phyloP scores from a whole-genome alignment of 257 asterid species.

The Vinca minor region DNA sequence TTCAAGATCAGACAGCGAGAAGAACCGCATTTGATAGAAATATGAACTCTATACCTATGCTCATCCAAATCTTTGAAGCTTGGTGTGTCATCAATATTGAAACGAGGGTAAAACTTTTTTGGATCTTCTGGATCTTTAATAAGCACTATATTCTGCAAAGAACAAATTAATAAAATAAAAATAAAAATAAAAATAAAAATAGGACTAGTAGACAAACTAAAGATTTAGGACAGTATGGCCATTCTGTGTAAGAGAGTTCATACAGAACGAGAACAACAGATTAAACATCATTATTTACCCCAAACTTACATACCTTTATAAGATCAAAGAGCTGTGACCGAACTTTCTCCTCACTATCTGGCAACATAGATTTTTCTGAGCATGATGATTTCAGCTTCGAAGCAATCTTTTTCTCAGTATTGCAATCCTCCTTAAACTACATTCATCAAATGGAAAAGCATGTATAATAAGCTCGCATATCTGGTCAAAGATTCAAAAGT shows the following conservation, averaged over 20 bases:
- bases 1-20: too few species aligned
- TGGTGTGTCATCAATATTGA: slow-evolving; percentile 84
- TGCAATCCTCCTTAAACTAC: slow-evolving; percentile 89
- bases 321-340: slow-evolving; percentile 71
- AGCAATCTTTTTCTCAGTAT: slow-evolving; percentile 77
- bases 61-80: slow-evolving; percentile 61
- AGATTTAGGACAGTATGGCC: slow-evolving; percentile 2
- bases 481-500: too few species aligned
- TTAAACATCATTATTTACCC: neutral
- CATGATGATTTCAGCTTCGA: slow-evolving; percentile 65
- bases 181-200: too few species aligned
- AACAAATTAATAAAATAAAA: slow-evolving; percentile 14
- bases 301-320: slow-evolving; percentile 45
- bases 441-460: slow-evolving; percentile 17
- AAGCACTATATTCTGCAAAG: slow-evolving; percentile 68
- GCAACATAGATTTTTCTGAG: slow-evolving; percentile 50
- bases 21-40: neutral
- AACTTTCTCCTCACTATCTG: slow-evolving; percentile 61
- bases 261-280: neutral
- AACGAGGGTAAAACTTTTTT: slow-evolving; percentile 72
- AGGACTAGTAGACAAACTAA: neutral
- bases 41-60: slow-evolving; percentile 44
- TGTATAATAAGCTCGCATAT: too few species aligned
- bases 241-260: neutral
- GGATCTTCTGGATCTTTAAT: slow-evolving; percentile 84